Evolutionary conservation across 1,284 basidiomycete genomes (phyloP).

Genomic region (Stygiomarasmius scandens): DNA sequence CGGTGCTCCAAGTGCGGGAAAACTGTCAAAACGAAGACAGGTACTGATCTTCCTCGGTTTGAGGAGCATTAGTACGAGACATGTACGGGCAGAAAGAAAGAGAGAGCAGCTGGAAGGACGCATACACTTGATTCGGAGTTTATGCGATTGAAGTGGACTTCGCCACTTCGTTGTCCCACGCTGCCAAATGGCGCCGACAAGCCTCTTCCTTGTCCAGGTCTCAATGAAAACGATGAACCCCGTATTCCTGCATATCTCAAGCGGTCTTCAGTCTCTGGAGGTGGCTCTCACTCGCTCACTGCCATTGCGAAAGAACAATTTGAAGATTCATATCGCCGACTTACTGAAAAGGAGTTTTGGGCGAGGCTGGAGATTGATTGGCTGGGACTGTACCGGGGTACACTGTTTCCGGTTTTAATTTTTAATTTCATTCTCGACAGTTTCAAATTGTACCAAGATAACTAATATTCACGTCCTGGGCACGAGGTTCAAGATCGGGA

Average conservation of each 20-base stretch:
- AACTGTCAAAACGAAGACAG: too few relatives aligned
- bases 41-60: too few relatives aligned
- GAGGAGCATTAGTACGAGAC: too few relatives aligned
- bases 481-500: slow-evolving; percentile 48
- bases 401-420: slow-evolving; percentile 25
- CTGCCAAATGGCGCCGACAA: background rate
- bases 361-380: slow-evolving; percentile 81
- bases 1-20: background rate
- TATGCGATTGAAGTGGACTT: background rate
- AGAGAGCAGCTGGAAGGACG: background rate
- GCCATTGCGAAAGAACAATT: slow-evolving; percentile 1
- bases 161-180: background rate
- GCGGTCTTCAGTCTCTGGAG: slow-evolving; percentile 1
- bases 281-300: slow-evolving; percentile 4
- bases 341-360: slow-evolving; percentile 62
- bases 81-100: too few relatives aligned
- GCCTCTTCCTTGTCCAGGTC: slow-evolving; percentile 15
- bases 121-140: background rate
- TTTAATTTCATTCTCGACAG: slow-evolving; percentile 55
- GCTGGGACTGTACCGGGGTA: slow-evolving; percentile 88
- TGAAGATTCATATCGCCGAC: background rate
- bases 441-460: slow-evolving; percentile 82
- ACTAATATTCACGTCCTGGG: slow-evolving; percentile 74
- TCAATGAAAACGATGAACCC: slow-evolving; percentile 4
- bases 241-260: slow-evolving; percentile 6